Base-by-base conservation (phyloP, 768 basidiomycete species). In the Amanita phalloides region DNA sequence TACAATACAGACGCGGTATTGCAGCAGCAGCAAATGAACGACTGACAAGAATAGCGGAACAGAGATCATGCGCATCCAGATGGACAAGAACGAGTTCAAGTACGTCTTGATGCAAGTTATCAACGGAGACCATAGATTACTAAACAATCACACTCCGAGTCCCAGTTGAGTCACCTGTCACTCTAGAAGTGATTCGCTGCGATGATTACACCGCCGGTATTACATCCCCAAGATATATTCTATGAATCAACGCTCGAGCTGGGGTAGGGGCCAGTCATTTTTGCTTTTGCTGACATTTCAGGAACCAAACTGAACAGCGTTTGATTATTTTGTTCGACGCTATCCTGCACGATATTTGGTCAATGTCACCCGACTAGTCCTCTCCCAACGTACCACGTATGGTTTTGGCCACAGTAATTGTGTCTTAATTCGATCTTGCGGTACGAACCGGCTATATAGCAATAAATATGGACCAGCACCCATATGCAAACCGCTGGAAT, bases 381-480 rank as follows among this genome's bases (percentile, higher is more conserved):
- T 25, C 30, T n/a, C 9, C 8, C 28, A 3, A 58, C 66, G 50
- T 45, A 73, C 71, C n/a, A 64, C 63, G 47, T 72, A 68, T 20
- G 61, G 53, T 26, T 47, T 56, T 7, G 71, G 71, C 72, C 72
- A 74, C 10, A 60, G 57, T 10, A 70, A 57, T 4, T 67, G 68
- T 43, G 59, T 61, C n/a, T 61, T 61, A 14, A 70, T 57, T 43
- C 68, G 62, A 28, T 72, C 69, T 2, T 66, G 64, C 7, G 67
- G 61, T 30, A 72, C 49, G 48, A 68, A 64, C 17, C 70, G 68
- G 56, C 74, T 77, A 64, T 90, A 91, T 33, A 91, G 63, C n/a
- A 91, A 67, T 58, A 90, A 64, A 63, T 84, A 89, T 0, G 89
- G 87, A 1, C 89, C 89, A 17, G 85, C 85, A 13, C 78, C 75